These are phyloP conservation scores for Tricholomella constricta DNA, from an alignment of 768 basidiomycete genomes.

Conservation along the genomic window DNA sequence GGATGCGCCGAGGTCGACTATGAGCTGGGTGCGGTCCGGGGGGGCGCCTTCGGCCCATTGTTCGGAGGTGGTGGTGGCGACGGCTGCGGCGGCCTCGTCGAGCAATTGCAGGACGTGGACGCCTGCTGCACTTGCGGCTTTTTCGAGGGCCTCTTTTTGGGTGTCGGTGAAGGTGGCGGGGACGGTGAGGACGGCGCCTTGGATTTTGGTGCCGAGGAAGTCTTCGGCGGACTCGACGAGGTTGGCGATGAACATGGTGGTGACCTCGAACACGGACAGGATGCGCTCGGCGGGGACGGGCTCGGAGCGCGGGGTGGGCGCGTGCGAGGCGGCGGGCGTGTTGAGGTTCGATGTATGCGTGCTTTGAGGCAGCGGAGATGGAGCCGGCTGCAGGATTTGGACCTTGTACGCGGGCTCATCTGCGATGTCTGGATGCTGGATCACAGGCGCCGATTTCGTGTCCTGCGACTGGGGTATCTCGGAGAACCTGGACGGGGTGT, in stretches of 20 bases:
- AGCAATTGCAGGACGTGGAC: conserved; percentile 84
- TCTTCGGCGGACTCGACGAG: conserved; percentile 87
- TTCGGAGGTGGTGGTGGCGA: conserved; percentile 54
- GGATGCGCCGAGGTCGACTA: conserved; percentile 82
- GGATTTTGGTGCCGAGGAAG: conserved; percentile 79
- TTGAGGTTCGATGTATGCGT: conserved; percentile 47
- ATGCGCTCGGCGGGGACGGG: conserved; percentile 68
- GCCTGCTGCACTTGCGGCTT: conserved; percentile 79
- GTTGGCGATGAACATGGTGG: conserved; percentile 82
- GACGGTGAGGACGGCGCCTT: conserved; percentile 82
- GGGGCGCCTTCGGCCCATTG: conserved; percentile 42
- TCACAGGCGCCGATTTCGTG: conserved; percentile 66
- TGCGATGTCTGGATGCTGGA: conserved; percentile 70
- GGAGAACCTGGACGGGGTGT: conserved; percentile 57
- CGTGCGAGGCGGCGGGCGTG: conserved; percentile 66
- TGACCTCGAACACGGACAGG: conserved; percentile 81
- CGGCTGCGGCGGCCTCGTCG: conserved; percentile 83
- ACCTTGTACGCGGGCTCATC: conserved; percentile 86
- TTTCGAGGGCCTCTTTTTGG: conserved; percentile 70
- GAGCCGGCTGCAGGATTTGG: conserved; percentile 75
- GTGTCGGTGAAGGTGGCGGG: conserved; percentile 72
- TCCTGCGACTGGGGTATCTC: conserved; percentile 60
- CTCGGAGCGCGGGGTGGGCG: conserved; percentile 73
- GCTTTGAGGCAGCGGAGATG: conserved; percentile 59
- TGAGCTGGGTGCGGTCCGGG: conserved; percentile 72